A percentile compares a stretch with the other conserved stretches of the same genome.
Conservation (phyloP, 2,329 filamentous ascomycete genomes). For the Tolypocladium pustulatum region DNA sequence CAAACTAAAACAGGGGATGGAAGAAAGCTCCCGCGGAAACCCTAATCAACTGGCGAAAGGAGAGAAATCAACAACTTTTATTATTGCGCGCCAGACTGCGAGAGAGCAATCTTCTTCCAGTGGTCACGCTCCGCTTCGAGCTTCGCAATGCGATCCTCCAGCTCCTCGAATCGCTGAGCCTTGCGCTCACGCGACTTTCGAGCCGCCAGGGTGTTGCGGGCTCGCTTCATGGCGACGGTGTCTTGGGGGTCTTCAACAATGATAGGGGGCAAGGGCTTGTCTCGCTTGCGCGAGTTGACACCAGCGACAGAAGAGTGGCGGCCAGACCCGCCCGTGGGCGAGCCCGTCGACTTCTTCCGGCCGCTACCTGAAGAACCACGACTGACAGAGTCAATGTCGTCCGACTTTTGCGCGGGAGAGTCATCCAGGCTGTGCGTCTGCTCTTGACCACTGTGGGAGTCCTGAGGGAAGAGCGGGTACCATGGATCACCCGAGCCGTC, state of each 20-base stretch:
- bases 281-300: constrained; percentile 62
- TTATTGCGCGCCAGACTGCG: constrained; percentile 14
- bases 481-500: constrained; percentile 45
- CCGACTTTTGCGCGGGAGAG: constrained; percentile 32
- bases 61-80: constrained; percentile 5
- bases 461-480: constrained; percentile 63
- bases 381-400: constrained; percentile 37
- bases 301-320: constrained; percentile 62
- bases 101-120: constrained; percentile 49
- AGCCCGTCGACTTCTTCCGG: constrained; percentile 36
- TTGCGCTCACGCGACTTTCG: constrained; percentile 88
- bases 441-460: constrained; percentile 16
- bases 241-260: constrained; percentile 64
- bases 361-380: constrained; percentile 27
- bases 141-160: constrained; percentile 64
- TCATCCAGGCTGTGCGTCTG: constrained; percentile 18
- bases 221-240: constrained; percentile 77
- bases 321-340: constrained; percentile 24
- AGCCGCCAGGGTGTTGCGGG: constrained; percentile 84
- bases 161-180: constrained; percentile 60
- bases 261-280: constrained; percentile 73
- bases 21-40: not conserved
- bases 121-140: constrained; percentile 56
- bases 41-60: constrained; percentile 1
- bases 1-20: not conserved